Percentiles rank a stretch among this genome's conserved stretches.
These are phyloP conservation scores for Alternaria atra DNA, from an alignment of 2,329 filamentous ascomycete genomes.

Conservation along the genomic window DNA sequence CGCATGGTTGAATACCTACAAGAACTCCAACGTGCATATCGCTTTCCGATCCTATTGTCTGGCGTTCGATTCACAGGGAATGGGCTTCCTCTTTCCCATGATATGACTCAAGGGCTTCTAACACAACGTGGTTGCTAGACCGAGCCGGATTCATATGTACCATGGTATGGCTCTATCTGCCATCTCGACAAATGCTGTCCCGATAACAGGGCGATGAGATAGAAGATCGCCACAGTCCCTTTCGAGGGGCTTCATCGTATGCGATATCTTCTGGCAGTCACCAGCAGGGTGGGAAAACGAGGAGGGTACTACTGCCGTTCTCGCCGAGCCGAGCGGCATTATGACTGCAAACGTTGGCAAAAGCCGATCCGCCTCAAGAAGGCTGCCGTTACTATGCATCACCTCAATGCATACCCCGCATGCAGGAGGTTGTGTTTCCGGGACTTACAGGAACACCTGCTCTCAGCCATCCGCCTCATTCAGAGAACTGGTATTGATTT, in stretches of 20 bases:
- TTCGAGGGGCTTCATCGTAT: not conserved
- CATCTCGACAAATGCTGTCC: not conserved
- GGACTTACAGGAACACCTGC: not conserved
- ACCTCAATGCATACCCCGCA: not conserved
- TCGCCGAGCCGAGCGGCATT: not conserved
- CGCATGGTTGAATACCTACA: not conserved
- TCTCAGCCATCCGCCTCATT: not conserved
- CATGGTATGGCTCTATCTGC: not conserved
- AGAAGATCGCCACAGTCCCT: no score
- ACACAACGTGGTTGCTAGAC: slow-evolving; percentile 7
- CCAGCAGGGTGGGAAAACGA: not conserved
- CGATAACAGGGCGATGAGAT: not conserved
- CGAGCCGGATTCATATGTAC: not conserved
- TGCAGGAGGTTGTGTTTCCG: not conserved
- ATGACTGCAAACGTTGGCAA: not conserved
- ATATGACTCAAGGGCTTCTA: not conserved
- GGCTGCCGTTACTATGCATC: not conserved
- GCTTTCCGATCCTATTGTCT: not conserved
- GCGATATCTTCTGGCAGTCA: not conserved
- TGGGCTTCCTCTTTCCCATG: not conserved
- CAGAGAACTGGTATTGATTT: not conserved
- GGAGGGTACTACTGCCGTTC: not conserved
- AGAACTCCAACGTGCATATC: not conserved
- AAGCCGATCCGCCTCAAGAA: not conserved
- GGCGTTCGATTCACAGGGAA: not conserved